Evolutionary conservation across 768 basidiomycete genomes (phyloP), one percentile per base, ranked within the genome.

Genomic region (Amanita inopinata): DNA sequence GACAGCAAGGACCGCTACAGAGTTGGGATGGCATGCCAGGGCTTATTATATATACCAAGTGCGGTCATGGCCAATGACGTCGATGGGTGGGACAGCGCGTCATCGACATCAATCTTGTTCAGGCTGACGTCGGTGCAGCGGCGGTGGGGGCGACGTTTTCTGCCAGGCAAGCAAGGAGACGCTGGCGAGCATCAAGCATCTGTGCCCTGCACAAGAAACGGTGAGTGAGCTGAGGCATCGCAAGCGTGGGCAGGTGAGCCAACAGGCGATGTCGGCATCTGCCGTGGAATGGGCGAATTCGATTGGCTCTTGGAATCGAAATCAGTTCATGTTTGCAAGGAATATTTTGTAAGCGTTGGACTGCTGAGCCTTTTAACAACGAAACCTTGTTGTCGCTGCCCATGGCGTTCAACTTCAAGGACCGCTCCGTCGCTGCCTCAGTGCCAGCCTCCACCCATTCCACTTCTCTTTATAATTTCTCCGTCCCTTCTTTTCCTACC

Each of bases 401-500:
- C 44, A 66, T 66, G 66, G 54, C 56, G 24, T 53, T 55, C 49
- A 56, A 56, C 42, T 40, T 51, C 55, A 59, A 60, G 51, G 59
- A 64, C 49, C 55, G 61, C 41, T 68, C 69, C n/a, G 46, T 60
- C 3, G 56, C 62, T 33, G 65, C 63, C 18, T 57, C 61, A 5
- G 49, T 69, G 33, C 65, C 79, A 14, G 70, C 73, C 46, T 69
- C 67, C 7, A 69, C 67, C 2, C 56, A 62, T 6, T 49, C 53
- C 45, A 50, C 60, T 12, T 60, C 68, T 33, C 58, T 71, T 41
- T 64, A 71, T 46, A 62, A 64, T 40, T 60, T 76, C 49, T 71
- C 72, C 11, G 50, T 71, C n/a, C 59, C 72, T 17, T 65, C 74
- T 5, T 64, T 76, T 51, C 52, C 76, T 40, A 48, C 62, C 10